Base-by-base conservation (phyloP, 2,329 filamentous ascomycete genomes). In the Fusarium odoratissimum region DNA sequence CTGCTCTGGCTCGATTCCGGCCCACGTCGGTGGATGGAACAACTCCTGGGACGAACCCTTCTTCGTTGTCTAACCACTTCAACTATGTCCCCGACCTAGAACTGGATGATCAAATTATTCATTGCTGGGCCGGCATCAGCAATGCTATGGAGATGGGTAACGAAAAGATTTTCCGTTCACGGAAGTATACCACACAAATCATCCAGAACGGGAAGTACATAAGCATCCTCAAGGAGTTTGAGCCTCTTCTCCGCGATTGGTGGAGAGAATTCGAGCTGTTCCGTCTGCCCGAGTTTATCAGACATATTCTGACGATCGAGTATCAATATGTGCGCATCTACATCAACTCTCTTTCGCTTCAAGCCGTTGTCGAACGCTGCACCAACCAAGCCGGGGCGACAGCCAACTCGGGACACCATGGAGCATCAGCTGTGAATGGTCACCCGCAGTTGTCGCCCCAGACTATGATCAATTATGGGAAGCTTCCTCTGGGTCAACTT, bases 271-370 rank as follows among this genome's bases (percentile, higher is more conserved):
- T 98, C 78, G 92, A 97, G 75, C 87, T 90, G n/a, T 92, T 93
- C 77, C 88, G 89, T 62, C 86, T 92, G 58, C 91, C 91, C 5
- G 88, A 85, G 28, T 92, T 88, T 71, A 91, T 91, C 73, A 84
- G 88, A 35, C 91, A 95, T 79, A 95, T 98, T 65, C 86, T 99
- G 35, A 92, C 91, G 12, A 98, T 98, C 73, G 96, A 99, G 83
- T 98, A 96, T 78, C 94, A 98, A 78, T 98, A 98, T 79, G 94
- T 95, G 31, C 90, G 95, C 77, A 93, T 98, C 56, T 98, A 98
- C 79, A 89, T 98, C 83, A 98, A 98, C 81, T 97, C 95, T 2
- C 86, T 99, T 4, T 95, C 95, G 5, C 85, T 99, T 4, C 96
- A 99, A 83, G 96, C 96, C 28, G 95, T 98, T 7, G 94, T 98